A percentile compares a stretch with the other conserved stretches of the same genome.
These are phyloP conservation scores for Nigrospora osmanthi DNA, from an alignment of 2,329 filamentous ascomycete genomes.

Conservation along the genomic window DNA sequence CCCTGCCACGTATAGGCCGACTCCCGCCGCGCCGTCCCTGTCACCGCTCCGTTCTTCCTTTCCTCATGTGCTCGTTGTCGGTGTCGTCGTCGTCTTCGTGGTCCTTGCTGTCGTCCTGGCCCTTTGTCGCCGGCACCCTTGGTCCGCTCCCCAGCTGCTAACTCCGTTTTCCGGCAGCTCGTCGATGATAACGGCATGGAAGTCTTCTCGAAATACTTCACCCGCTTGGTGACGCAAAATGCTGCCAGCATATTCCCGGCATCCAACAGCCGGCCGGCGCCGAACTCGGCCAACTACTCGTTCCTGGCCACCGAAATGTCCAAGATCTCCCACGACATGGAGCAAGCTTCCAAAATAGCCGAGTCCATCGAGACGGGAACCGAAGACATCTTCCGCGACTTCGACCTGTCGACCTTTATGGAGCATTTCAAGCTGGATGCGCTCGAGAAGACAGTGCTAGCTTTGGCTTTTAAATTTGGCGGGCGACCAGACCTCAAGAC, in stretches of 20 bases:
- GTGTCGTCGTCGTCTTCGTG: no score
- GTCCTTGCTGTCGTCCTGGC: no score
- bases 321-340: slow-evolving; percentile 72
- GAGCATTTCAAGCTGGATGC: slow-evolving; percentile 93
- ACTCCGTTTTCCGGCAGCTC: slow-evolving; percentile 45
- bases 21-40: background rate
- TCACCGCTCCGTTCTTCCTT: background rate
- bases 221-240: slow-evolving; percentile 86
- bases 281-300: slow-evolving; percentile 75
- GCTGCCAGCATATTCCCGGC: slow-evolving; percentile 84
- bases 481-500: slow-evolving; percentile 74
- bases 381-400: slow-evolving; percentile 90
- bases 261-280: slow-evolving; percentile 21
- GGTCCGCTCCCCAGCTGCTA: no score
- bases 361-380: slow-evolving; percentile 87
- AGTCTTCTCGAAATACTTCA: slow-evolving; percentile 93
- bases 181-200: slow-evolving; percentile 99
- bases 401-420: slow-evolving; percentile 92
- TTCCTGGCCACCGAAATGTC: slow-evolving; percentile 77
- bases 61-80: no score
- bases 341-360: slow-evolving; percentile 84
- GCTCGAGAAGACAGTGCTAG: slow-evolving; percentile 78
- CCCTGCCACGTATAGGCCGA: no score
- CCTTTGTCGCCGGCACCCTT: no score
- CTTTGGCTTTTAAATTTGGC: slow-evolving; percentile 81